Base-by-base conservation (phyloP, 2,329 filamentous ascomycete genomes). In the Colletotrichum gloeosporioides region DNA sequence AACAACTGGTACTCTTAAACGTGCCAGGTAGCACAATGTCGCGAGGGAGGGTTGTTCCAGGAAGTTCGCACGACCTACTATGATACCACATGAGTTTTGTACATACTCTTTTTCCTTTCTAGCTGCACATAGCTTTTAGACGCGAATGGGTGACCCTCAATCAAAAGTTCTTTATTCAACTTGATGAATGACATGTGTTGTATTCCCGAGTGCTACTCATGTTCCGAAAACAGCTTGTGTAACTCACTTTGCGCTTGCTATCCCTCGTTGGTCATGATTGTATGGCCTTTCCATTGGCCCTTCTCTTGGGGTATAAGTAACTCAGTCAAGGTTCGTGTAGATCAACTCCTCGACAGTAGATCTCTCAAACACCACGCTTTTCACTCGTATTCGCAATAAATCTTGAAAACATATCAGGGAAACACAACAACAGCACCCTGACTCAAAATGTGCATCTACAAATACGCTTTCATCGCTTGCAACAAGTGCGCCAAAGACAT, bases 1-100 rank as follows among this genome's bases (percentile, higher is more conserved):
- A 81, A 81, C 77, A 62, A 76, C 76, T 81, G 80, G 80, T 80
- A 78, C 74, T 74, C 74, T 74, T 76, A n/a, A 32, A 27, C 68
- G 29, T 22, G 13, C 29, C 44, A 25, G 29, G 34, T 13, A 49
- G n/a, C 16, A n/a, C 15, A 22, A 25, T 9, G 8, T 9, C 5
- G 25, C 49, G 44, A 34, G 44, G 63, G 39, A 13, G 44, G 29
- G n/a, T 65, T 18, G 32, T 3, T 59, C 44, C 31, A 22, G 16
- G 34, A 15, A 18, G 10, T 76, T 65, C 59, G 70, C 73, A 57
- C 22, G 36, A 27, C 61, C 49, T 74, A 69, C 25, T 8, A 69
- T 65, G 70, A 76, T 65, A 74, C 74, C 59, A 69, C 59, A 64
- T 34, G 65, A 73, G 71, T 70, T 59, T 25, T 74, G 70, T 62